Conservation (phyloP, 2,329 filamentous ascomycete species). For the Verticillium zaregamsianum region DNA sequence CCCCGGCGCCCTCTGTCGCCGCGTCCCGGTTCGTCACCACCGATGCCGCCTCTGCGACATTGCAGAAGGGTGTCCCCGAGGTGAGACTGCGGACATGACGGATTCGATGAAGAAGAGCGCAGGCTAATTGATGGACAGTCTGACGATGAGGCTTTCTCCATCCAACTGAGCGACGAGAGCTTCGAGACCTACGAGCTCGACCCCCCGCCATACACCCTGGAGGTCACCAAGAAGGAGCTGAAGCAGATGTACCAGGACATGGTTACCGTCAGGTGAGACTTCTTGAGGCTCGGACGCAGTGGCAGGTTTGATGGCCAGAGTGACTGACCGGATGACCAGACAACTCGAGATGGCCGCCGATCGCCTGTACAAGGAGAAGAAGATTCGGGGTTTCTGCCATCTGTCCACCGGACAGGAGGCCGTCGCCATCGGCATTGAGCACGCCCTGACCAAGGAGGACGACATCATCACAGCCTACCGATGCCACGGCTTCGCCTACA, state of each 20-base stretch:
- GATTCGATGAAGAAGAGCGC: background rate
- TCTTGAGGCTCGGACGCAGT: too few relatives aligned
- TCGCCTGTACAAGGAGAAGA: constrained; percentile 99
- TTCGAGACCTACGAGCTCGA: constrained; percentile 99
- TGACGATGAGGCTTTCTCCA: constrained; percentile 88
- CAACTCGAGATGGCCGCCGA: constrained; percentile 99
- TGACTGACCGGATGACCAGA: constrained; percentile 41
- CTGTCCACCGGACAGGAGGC: constrained; percentile 97
- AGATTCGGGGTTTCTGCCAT: constrained; percentile 99
- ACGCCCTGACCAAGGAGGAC: constrained; percentile 86
- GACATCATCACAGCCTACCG: constrained; percentile 97
- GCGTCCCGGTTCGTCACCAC: constrained; percentile 82
- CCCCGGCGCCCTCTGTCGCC: constrained; percentile 31
- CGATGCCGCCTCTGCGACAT: constrained; percentile 86
- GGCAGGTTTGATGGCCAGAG: background rate
- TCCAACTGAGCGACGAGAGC: constrained; percentile 94
- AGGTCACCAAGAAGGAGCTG: constrained; percentile 95
- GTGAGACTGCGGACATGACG: constrained; percentile 24
- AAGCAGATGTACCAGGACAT: constrained; percentile 99
- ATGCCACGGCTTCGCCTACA: constrained; percentile 96
- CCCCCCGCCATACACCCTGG: constrained; percentile 85
- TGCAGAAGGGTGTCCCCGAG: constrained; percentile 66
- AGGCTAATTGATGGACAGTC: constrained; percentile 49
- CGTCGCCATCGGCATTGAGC: constrained; percentile 94
- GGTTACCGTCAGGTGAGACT: constrained; percentile 82